These are phyloP conservation scores for Aureobasidium leucospermi DNA, from an alignment of 2,329 filamentous ascomycete species.

Conservation along the genomic window DNA sequence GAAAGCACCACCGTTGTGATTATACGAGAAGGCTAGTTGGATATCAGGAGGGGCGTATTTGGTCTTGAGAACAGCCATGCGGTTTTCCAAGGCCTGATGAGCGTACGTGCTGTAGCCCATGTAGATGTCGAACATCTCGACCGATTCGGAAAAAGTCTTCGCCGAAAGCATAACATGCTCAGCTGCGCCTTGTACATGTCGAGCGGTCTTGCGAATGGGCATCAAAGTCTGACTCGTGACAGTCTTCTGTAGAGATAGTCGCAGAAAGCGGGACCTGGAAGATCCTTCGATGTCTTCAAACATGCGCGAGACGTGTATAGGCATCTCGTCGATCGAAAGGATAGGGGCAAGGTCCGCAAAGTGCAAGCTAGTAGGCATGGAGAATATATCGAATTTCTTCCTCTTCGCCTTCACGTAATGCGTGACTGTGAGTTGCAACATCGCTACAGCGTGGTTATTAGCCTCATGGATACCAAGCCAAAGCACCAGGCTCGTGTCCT, in stretches of 20 bases:
- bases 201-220: not conserved
- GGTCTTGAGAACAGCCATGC: not conserved
- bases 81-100: not conserved
- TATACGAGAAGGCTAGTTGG: not conserved
- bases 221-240: not conserved
- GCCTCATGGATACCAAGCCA: not conserved
- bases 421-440: conserved; percentile 9
- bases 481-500: not conserved
- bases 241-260: not conserved
- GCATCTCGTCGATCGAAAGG: not conserved
- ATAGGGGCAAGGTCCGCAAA: not conserved
- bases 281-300: not conserved
- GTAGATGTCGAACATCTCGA: not conserved
- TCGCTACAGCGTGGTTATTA: not conserved
- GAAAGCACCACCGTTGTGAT: conserved; percentile 1
- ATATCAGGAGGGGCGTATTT: not conserved
- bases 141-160: not conserved
- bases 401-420: not conserved
- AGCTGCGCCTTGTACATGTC: not conserved
- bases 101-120: conserved; percentile 10
- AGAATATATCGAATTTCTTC: conserved; percentile 4
- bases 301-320: not conserved
- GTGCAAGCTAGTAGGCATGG: not conserved
- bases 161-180: not conserved
- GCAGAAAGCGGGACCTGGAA: not conserved